A percentile compares a stretch with the other conserved stretches of the same genome.
phyloP scores from a whole-genome alignment of 768 basidiomycete genomes.

The Lentinula sp. region DNA sequence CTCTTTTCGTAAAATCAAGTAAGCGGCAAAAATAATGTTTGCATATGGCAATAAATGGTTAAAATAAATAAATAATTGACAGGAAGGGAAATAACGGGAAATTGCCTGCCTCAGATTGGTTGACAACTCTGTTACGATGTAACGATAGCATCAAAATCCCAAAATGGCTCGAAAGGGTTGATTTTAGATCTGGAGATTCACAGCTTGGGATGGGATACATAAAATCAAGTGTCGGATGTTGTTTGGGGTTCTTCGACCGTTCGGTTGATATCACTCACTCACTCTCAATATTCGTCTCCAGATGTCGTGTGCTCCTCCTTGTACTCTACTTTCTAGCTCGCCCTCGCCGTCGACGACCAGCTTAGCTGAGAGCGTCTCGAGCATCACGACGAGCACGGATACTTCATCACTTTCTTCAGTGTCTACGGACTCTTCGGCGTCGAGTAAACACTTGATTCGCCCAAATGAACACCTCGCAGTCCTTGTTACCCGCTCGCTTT shows the following conservation, averaged over 20 bases:
- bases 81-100: neutral
- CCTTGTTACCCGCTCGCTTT: slow-evolving; percentile 58
- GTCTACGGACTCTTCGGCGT: neutral
- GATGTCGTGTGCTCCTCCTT: neutral
- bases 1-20: neutral
- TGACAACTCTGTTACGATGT: neutral
- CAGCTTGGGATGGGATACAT: neutral
- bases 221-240: neutral
- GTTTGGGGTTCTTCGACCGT: neutral
- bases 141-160: neutral
- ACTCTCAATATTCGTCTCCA: neutral
- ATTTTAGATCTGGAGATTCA: neutral
- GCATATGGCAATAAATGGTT: neutral
- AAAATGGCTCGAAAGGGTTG: neutral
- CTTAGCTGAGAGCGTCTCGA: neutral
- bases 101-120: neutral
- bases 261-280: neutral
- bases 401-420: neutral
- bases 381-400: neutral
- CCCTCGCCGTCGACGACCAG: neutral
- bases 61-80: neutral
- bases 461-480: slow-evolving; percentile 76
- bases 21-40: neutral
- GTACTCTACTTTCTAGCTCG: neutral
- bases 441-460: slow-evolving; percentile 13